Percentiles rank a stretch among this genome's conserved stretches.
Evolutionary conservation across 2,329 filamentous ascomycete genomes (phyloP).

Genomic region (Trichoderma lentiforme): DNA sequence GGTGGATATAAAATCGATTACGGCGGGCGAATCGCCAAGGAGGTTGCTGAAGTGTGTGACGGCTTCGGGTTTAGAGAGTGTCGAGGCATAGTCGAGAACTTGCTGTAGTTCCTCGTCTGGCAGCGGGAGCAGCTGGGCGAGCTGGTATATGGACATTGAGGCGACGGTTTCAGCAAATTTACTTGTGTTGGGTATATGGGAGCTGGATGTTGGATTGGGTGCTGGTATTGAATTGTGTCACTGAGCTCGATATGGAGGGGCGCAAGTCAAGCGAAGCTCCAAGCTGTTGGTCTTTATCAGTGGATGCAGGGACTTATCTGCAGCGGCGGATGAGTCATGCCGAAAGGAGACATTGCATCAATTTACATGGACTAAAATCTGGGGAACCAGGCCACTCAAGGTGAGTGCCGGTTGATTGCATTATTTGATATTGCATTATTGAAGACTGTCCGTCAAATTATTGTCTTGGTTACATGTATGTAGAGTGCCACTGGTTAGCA

Average conservation of each 20-base stretch:
- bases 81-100: conserved; percentile 75
- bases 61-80: conserved; percentile 71
- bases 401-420: not conserved
- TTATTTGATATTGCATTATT: not conserved
- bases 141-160: conserved; percentile 59
- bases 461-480: too few relatives aligned
- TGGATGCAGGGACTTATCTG: not conserved
- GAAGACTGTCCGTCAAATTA: not conserved
- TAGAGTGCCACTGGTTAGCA: not conserved
- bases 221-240: not conserved
- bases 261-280: not conserved
- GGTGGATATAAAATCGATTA: conserved; percentile 72
- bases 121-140: conserved; percentile 76
- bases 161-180: not conserved
- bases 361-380: not conserved
- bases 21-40: conserved; percentile 78
- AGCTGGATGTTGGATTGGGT: not conserved
- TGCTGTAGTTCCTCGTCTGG: conserved; percentile 82
- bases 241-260: not conserved
- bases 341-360: not conserved
- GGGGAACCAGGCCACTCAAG: not conserved
- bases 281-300: not conserved
- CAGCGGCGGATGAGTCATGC: conserved; percentile 16
- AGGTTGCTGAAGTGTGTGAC: conserved; percentile 84
- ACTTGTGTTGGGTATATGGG: not conserved